A percentile compares a stretch with the other conserved stretches of the same genome.
Evolutionary conservation across 345 rosid species (phyloP).

Genomic region (Litchi chinensis): DNA sequence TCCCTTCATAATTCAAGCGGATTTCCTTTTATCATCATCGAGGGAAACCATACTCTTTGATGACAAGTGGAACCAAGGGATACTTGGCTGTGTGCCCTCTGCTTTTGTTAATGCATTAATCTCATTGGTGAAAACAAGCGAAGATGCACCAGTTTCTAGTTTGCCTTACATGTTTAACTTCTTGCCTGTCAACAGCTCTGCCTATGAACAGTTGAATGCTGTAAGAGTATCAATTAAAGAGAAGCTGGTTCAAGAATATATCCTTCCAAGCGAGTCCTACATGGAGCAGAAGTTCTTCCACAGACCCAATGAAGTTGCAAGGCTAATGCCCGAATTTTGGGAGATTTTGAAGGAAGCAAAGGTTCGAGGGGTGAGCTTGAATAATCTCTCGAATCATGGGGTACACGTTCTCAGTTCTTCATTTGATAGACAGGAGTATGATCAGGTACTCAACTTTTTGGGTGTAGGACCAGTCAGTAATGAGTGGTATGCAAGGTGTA

Average conservation of each 20-base stretch:
- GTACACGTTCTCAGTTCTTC: constrained; percentile 44
- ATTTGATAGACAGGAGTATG: constrained; percentile 42
- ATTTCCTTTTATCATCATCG: constrained; percentile 68
- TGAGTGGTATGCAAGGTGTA: constrained; percentile 67
- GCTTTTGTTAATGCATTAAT: constrained; percentile 67
- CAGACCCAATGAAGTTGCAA: constrained; percentile 56
- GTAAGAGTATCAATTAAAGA: constrained; percentile 46
- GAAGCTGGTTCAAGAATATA: constrained; percentile 40
- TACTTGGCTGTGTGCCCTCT: constrained; percentile 56
- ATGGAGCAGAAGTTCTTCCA: constrained; percentile 58
- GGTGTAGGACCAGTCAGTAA: constrained; percentile 41
- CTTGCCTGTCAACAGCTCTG: constrained; percentile 57
- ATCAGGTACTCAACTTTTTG: constrained; percentile 49
- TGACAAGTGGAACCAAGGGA: constrained; percentile 77
- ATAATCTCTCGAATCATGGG: constrained; percentile 69
- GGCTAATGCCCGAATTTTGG: constrained; percentile 65
- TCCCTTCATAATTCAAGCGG: constrained; percentile 72
- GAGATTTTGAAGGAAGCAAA: constrained; percentile 52
- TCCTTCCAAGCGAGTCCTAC: constrained; percentile 61
- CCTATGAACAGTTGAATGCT: constrained; percentile 35
- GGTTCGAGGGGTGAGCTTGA: constrained; percentile 46
- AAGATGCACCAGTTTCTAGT: constrained; percentile 51
- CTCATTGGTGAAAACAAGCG: constrained; percentile 50
- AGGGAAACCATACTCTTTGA: constrained; percentile 69
- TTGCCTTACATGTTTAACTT: constrained; percentile 53